A percentile compares a stretch with the other conserved stretches of the same genome.
Conservation (phyloP, 805 yeast species). For the Clavispora fructus region DNA sequence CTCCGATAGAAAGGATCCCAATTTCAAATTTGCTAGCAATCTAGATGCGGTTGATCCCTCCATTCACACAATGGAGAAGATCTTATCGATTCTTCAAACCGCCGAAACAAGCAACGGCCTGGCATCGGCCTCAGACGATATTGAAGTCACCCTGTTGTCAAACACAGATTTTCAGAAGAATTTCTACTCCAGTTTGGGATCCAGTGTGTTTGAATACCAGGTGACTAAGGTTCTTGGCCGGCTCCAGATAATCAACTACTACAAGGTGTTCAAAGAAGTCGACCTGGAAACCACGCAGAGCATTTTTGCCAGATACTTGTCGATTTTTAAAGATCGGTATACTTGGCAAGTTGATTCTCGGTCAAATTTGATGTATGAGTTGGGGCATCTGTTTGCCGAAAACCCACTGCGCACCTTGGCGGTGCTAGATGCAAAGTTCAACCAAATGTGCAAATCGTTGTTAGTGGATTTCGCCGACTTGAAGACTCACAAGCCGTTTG, state of each 20-base stretch:
- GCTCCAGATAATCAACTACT: constrained; percentile 1
- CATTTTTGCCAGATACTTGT: constrained; percentile 4
- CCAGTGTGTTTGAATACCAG: constrained; percentile 6
- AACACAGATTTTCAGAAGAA: neutral
- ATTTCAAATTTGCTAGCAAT: neutral
- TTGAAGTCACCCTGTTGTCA: neutral
- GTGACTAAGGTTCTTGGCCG: constrained; percentile 5
- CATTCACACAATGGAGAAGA: constrained; percentile 13
- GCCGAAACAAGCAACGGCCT: constrained; percentile 5
- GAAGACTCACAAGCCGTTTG: neutral
- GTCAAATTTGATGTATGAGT: neutral
- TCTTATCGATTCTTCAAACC: constrained; percentile 10
- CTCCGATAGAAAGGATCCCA: neutral
- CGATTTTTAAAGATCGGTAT: constrained; percentile 6
- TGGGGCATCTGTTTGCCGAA: constrained; percentile 4
- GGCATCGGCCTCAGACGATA: neutral
- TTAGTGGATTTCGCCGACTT: neutral
- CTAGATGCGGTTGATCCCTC: constrained; percentile 9
- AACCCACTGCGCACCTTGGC: neutral
- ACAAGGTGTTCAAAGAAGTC: constrained; percentile 6
- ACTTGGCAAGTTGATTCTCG: neutral
- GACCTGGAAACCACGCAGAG: constrained; percentile 4
- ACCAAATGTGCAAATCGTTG: neutral
- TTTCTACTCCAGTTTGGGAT: constrained; percentile 5
- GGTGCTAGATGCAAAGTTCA: neutral